phyloP scores from a whole-genome alignment of 345 rosid genomes.

The Theobroma cacao region DNA sequence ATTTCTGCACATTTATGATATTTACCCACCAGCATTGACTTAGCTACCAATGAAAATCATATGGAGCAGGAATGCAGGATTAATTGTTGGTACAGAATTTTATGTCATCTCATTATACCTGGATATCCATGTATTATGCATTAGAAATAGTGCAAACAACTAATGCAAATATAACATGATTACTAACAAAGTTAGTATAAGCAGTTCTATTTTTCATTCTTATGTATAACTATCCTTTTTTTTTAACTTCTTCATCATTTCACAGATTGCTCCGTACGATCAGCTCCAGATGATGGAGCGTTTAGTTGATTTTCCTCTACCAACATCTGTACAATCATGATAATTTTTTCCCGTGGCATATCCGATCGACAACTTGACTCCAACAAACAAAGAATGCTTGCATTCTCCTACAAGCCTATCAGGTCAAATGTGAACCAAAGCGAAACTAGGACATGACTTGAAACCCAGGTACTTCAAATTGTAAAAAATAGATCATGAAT shows the following conservation, averaged over 20 bases:
- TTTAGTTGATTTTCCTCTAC: slow-evolving; percentile 56
- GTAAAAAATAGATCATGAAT: not conserved
- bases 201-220: not conserved
- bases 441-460: not conserved
- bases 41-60: not conserved
- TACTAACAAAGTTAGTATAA: not conserved
- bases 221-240: not conserved
- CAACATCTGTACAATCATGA: slow-evolving; percentile 3
- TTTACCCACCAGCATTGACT: not conserved
- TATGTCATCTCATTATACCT: not conserved
- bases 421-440: not conserved
- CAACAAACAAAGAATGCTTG: not conserved
- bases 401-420: not conserved
- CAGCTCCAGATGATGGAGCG: slow-evolving; percentile 82
- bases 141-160: not conserved
- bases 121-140: not conserved
- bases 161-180: not conserved
- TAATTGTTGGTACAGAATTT: not conserved
- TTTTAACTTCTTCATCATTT: not conserved
- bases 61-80: not conserved
- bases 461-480: not conserved
- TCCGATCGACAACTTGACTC: not conserved
- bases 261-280: slow-evolving; percentile 96
- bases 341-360: not conserved
- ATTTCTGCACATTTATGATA: not conserved